Evolutionary conservation across 495 filamentous ascomycete species (phyloP), one percentile per base, ranked within the genome.

Genomic region (Penicillium goetzii): DNA sequence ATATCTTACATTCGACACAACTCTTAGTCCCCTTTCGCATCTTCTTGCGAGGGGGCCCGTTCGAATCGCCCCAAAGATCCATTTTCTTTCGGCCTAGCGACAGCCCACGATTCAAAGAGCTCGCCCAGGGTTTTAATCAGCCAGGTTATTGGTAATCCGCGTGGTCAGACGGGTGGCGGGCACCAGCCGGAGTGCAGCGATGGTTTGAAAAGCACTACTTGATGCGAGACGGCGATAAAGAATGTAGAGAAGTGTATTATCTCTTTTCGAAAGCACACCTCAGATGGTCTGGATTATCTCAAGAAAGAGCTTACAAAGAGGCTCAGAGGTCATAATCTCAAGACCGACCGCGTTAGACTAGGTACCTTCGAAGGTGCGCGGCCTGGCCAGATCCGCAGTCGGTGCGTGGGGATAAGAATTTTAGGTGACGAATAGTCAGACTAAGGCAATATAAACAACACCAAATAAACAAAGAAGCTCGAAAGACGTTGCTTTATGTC

Each of bases 21-120:
- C 77, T 80, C 52, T 70, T 80, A 4, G 77, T 78, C 6, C 77
- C 76, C 38, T 78, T 78, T 6, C 77, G 62, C 74, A 78, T 78
- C 52, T 62, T 75, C 65, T 78, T 78, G 14, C 74, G 72, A 32
- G 75, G 70, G 2, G 75, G 75, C 4, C 69, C 75, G 15, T 68
- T 52, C 1, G 60, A 33, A 30, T 74, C 70, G n/a, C 26, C 11
- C 60, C 63, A 72, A 15, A 41, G 36, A 21, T 62, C 60, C 68
- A 72, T 72, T n/a, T 52, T 59, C 45, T 11, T 23, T 17, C 14
- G 52, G 5, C 3, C 19, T n/a, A 3, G 5, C 30, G 9, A 55
- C 11, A 12, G 17, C 21, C 30, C 17, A n/a, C 19, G 23, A n/a
- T 36, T 23, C 3, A 36, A 19, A 15, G 30, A 28, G 47, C 11